Base-by-base conservation (phyloP, 306 rosid species). In the Trifolium fragiferum region DNA sequence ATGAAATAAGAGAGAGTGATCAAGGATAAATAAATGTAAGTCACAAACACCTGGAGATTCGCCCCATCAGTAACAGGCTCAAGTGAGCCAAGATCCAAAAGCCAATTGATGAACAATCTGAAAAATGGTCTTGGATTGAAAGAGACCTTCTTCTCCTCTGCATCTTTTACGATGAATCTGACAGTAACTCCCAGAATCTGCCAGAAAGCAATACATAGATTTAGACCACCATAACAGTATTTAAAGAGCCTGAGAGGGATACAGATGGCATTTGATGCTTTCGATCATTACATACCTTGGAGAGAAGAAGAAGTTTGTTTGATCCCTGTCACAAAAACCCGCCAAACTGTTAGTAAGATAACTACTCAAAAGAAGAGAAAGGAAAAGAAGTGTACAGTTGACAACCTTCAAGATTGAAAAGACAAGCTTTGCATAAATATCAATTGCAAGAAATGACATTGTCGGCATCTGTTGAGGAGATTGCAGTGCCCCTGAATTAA, bases 71-170 rank as follows among this genome's bases (percentile, higher is more conserved):
- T 71, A 77, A 89, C 86, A 18, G 98, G 92, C 58, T 95, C 99
- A 78, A 90, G 83, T 47, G 96, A 87, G 50, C 98, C 93, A 74
- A 95, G 96, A 82, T 95, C 99, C 60, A 82, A 84, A 76, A 95
- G 89, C 98, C 97, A 92, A 70, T 89, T 87, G 67, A 95, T 85
- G 68, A 92, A 89, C 89, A 95, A 84, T 90, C 99, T 92, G 77
- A 92, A 95, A 80, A 82, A 92, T 12, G 98, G 99, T 67, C 99
- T 87, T 35, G 93, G 89, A 81, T 90, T 95, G 76, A 92, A 92
- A 18, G 91, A 83, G 12, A 84, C 73, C 83, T 95, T 92, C 89
- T 90, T 95, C 74, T 92, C 99, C 80, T 95, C 99, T 0, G 98
- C 91, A 51, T 92, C 96, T 76, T 89, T 92, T 74, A 85, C 81